phyloP scores from a whole-genome alignment of 2,329 filamentous ascomycete species.

The Pyricularia grisea region DNA sequence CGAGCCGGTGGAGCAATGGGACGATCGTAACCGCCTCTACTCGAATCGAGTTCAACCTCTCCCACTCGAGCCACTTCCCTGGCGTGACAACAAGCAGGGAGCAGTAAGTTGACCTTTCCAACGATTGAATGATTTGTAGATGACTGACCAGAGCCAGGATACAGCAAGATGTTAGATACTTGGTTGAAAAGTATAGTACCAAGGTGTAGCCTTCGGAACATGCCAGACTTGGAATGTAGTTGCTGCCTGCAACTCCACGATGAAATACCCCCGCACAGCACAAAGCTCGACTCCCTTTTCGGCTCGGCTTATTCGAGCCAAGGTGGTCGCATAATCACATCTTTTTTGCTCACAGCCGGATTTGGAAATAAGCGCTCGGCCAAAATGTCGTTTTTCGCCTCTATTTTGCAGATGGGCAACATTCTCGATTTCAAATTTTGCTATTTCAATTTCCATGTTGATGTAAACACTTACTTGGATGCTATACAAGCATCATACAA shows the following conservation, averaged over 20 bases:
- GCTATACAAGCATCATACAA: too few species aligned
- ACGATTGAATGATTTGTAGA: too few species aligned
- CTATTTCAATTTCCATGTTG: too few species aligned
- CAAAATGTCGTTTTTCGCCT: not conserved
- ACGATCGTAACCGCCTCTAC: too few species aligned
- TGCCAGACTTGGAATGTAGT: not conserved
- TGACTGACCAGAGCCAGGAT: not conserved
- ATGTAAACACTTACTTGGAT: too few species aligned
- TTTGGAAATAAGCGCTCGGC: not conserved
- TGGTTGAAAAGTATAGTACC: not conserved
- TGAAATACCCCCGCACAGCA: not conserved
- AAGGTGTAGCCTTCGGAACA: not conserved
- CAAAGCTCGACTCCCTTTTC: not conserved
- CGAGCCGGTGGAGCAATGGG: too few species aligned
- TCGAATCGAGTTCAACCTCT: not conserved
- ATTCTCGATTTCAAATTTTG: not conserved
- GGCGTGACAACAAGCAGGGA: too few species aligned
- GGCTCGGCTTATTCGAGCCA: not conserved
- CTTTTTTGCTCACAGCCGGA: not conserved
- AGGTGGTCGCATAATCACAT: not conserved
- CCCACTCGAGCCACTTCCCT: not conserved
- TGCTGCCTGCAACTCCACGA: not conserved
- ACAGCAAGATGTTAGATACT: not conserved
- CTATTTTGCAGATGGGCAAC: not conserved
- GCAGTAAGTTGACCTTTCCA: too few species aligned